phyloP scores from a whole-genome alignment of 305 asterid species.

The Fraxinus ornus region DNA sequence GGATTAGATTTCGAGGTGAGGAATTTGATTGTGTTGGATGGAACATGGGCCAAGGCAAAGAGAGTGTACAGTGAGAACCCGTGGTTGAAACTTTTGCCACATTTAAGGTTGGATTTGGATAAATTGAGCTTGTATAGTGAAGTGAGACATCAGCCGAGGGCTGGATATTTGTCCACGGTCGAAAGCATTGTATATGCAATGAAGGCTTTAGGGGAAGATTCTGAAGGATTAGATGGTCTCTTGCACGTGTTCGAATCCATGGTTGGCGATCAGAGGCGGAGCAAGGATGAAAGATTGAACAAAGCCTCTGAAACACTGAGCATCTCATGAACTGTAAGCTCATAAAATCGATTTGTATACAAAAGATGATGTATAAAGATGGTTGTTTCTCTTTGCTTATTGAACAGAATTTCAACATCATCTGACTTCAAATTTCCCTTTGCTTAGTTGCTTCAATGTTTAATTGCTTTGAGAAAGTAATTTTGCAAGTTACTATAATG shows the following conservation, averaged over 20 bases:
- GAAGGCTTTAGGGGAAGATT: conserved; percentile 62
- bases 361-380: background rate
- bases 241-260: conserved; percentile 78
- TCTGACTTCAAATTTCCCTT: background rate
- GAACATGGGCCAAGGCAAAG: conserved; percentile 92
- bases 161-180: conserved; percentile 79
- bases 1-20: conserved; percentile 52
- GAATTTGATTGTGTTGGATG: conserved; percentile 79
- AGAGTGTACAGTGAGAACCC: conserved; percentile 91
- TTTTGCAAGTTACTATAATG: background rate
- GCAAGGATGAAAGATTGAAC: conserved; percentile 57
- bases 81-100: conserved; percentile 80
- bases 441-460: background rate
- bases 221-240: conserved; percentile 59
- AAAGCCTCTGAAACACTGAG: conserved; percentile 11
- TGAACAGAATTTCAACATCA: background rate
- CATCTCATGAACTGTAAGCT: background rate
- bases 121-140: conserved; percentile 69
- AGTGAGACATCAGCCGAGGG: conserved; percentile 82
- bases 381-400: background rate
- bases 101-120: conserved; percentile 54
- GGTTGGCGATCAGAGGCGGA: conserved; percentile 81
- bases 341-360: background rate
- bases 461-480: background rate
- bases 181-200: conserved; percentile 87